Conservation (phyloP, 75 land plant genomes). For the Selaginella moellendorffii region DNA sequence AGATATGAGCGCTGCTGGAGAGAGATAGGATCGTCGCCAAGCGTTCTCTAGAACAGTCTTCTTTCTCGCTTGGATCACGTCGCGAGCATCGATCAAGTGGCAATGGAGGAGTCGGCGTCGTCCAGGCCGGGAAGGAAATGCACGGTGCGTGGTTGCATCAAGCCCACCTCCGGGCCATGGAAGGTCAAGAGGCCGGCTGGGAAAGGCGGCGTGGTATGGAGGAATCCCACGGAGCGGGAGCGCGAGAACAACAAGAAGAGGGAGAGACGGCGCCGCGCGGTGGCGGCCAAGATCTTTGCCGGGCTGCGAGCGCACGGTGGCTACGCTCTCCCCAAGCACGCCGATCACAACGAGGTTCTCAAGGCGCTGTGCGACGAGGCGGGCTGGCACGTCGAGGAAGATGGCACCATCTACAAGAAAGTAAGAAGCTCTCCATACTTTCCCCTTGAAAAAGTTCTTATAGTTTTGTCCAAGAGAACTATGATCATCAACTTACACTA, state of each 20-base stretch:
- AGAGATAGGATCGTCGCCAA: too few relatives aligned
- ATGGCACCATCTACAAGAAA: conserved; percentile 24
- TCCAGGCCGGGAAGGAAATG: neutral
- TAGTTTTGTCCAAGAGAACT: neutral
- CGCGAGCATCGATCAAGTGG: too few relatives aligned
- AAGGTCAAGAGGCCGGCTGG: neutral
- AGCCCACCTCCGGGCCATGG: conserved; percentile 1
- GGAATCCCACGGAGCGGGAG: neutral
- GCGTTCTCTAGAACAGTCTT: too few relatives aligned
- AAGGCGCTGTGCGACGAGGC: conserved; percentile 7
- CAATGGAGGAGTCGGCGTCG: neutral
- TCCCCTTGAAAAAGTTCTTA: neutral
- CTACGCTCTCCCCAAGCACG: conserved; percentile 5
- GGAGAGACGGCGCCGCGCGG: conserved; percentile 1
- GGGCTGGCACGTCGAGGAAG: conserved; percentile 8
- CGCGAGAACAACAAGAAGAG: conserved; percentile 9
- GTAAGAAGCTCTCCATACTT: conserved; percentile 11
- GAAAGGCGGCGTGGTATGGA: neutral
- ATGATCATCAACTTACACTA: neutral
- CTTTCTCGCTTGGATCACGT: neutral
- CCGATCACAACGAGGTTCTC: conserved; percentile 10
- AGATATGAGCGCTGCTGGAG: too few relatives aligned
- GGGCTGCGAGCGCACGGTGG: conserved; percentile 4
- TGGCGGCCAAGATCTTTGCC: conserved; percentile 7
- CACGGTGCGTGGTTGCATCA: conserved; percentile 1